Percentiles rank a stretch among this genome's conserved stretches.
phyloP scores from a whole-genome alignment of 2,329 filamentous ascomycete species.

The Chrysoporthe puriensis region DNA sequence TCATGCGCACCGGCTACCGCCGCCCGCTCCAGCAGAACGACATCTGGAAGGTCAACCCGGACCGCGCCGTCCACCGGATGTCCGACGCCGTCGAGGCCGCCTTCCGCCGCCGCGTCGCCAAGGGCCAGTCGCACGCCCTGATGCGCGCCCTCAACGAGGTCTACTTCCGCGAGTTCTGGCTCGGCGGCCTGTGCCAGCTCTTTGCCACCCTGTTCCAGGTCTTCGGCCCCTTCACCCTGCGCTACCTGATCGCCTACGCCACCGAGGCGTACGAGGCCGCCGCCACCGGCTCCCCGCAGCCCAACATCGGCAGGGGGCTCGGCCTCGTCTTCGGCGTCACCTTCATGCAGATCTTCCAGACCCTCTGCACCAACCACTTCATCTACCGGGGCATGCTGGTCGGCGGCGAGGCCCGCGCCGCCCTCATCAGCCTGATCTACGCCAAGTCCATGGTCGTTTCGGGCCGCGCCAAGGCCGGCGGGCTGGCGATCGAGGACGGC shows the following conservation, averaged over 20 bases:
- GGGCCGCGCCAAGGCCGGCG: conserved; percentile 83
- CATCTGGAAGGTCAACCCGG: conserved; percentile 86
- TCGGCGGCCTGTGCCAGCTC: conserved; percentile 80
- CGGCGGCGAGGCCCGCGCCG: conserved; percentile 80
- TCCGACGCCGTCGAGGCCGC: conserved; percentile 67
- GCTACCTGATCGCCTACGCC: conserved; percentile 86
- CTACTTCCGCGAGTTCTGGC: conserved; percentile 80
- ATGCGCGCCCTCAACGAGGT: conserved; percentile 84
- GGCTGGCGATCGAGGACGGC: conserved; percentile 41
- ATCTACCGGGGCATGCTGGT: conserved; percentile 92
- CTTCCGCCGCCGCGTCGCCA: conserved; percentile 69
- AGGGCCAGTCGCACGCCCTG: conserved; percentile 74
- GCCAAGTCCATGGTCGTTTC: conserved; percentile 92
- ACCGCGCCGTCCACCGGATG: conserved; percentile 72
- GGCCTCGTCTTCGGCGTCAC: conserved; percentile 85
- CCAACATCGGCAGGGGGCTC: conserved; percentile 74
- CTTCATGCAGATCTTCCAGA: conserved; percentile 82
- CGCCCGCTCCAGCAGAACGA: conserved; percentile 82
- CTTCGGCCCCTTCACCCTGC: conserved; percentile 80
- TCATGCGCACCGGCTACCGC: conserved; percentile 89
- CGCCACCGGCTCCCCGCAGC: conserved; percentile 53
- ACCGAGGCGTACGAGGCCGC: conserved; percentile 75
- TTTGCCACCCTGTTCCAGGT: conserved; percentile 76
- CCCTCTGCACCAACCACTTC: conserved; percentile 84
- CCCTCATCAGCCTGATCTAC: conserved; percentile 85